These are phyloP conservation scores for Paecilomyces sp. DNA, from an alignment of 2,329 filamentous ascomycete species.

Conservation along the genomic window DNA sequence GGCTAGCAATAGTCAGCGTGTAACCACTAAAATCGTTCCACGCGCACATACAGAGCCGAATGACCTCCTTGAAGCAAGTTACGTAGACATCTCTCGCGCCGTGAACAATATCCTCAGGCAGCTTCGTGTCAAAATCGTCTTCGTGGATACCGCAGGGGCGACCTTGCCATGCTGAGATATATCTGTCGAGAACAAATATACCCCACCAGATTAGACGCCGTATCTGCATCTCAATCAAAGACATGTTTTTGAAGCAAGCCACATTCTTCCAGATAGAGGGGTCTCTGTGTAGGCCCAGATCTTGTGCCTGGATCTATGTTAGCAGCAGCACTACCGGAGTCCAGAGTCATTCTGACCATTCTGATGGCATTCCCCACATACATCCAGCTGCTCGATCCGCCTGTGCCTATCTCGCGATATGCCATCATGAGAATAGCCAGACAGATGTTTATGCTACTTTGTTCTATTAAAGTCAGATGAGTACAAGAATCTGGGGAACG, in stretches of 20 bases:
- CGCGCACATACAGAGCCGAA: slow-evolving; percentile 1
- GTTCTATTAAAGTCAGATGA: background rate
- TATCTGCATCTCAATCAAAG: slow-evolving; percentile 5
- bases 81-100: slow-evolving; percentile 3
- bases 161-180: slow-evolving; percentile 7
- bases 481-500: background rate
- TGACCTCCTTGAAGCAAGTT: slow-evolving; percentile 4
- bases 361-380: slow-evolving; percentile 6
- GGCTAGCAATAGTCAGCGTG: background rate
- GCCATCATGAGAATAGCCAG: slow-evolving; percentile 7
- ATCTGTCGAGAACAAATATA: slow-evolving; percentile 7
- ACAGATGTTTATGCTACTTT: slow-evolving; percentile 7
- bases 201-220: slow-evolving; percentile 8
- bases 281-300: slow-evolving; percentile 5
- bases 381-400: slow-evolving; percentile 7
- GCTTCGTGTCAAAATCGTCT: slow-evolving; percentile 7
- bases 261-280: slow-evolving; percentile 7
- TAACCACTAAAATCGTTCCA: background rate
- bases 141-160: slow-evolving; percentile 7
- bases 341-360: slow-evolving; percentile 1
- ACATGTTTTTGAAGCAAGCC: slow-evolving; percentile 7
- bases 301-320: slow-evolving; percentile 2
- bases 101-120: slow-evolving; percentile 4
- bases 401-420: slow-evolving; percentile 8
- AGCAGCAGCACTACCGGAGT: background rate